phyloP scores from a whole-genome alignment of 1,284 basidiomycete genomes.

The Sanghuangporus weigelae region DNA sequence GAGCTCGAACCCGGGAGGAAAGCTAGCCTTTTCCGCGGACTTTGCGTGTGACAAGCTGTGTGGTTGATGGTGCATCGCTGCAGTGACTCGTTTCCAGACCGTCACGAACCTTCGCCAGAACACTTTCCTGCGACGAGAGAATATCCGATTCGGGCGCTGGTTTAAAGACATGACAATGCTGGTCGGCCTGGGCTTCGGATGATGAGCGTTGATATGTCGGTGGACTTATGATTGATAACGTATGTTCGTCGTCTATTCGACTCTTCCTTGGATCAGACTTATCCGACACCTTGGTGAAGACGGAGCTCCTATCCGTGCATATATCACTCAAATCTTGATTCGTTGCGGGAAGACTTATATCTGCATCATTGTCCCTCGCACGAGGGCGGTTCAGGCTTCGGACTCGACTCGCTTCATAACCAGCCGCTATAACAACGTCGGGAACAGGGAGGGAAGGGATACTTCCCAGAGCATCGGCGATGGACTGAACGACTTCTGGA shows the following conservation, averaged over 20 bases:
- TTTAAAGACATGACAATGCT: background rate
- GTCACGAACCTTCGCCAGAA: constrained; percentile 7
- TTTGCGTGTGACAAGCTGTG: background rate
- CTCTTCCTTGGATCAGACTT: background rate
- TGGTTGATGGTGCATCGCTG: background rate
- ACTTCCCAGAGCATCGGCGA: constrained; percentile 4
- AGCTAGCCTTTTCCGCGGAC: background rate
- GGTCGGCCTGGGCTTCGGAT: background rate
- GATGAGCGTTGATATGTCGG: background rate
- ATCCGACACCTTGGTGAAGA: background rate
- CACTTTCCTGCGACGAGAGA: background rate
- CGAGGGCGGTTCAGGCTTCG: background rate
- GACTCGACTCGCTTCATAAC: constrained; percentile 1
- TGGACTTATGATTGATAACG: background rate
- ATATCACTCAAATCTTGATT: background rate
- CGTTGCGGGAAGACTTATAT: background rate
- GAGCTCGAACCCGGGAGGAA: constrained; percentile 12
- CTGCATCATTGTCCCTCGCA: background rate
- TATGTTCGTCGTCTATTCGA: background rate
- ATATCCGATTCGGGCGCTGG: background rate
- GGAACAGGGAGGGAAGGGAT: background rate
- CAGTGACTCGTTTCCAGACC: constrained; percentile 13
- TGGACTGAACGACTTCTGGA: constrained; percentile 1
- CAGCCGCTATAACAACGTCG: constrained; percentile 11
- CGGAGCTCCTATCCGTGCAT: background rate